phyloP scores from a whole-genome alignment of 495 filamentous ascomycete species.

The Neurospora pannonica region DNA sequence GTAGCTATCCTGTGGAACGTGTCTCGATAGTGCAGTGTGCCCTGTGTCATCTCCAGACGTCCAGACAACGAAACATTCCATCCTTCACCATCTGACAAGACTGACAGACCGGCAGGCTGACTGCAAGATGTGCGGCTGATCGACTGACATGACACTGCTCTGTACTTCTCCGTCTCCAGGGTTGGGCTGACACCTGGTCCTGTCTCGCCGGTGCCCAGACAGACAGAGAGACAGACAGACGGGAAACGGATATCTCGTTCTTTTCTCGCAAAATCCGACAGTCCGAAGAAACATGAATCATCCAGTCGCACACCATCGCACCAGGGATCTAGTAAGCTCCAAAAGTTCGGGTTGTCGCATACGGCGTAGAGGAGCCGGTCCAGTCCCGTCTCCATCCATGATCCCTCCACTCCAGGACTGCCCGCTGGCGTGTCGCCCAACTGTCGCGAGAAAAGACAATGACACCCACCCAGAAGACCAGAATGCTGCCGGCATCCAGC shows the following conservation, averaged over 20 bases:
- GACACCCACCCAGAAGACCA: background rate
- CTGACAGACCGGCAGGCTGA: background rate
- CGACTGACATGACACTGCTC: background rate
- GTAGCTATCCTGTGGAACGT: background rate
- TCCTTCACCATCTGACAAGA: background rate
- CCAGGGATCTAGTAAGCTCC: background rate
- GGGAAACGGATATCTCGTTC: background rate
- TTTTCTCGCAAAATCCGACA: background rate
- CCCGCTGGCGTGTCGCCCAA: background rate
- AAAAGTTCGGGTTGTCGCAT: background rate
- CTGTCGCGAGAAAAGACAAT: background rate
- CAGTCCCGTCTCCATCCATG: background rate
- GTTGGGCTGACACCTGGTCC: background rate
- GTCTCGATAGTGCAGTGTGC: background rate
- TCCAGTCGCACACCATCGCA: background rate
- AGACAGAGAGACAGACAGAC: background rate
- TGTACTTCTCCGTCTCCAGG: background rate
- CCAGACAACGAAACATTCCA: background rate
- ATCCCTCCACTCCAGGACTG: background rate
- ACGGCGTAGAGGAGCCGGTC: background rate
- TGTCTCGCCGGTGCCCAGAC: background rate
- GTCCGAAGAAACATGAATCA: background rate
- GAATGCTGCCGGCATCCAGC: background rate
- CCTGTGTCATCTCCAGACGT: background rate
- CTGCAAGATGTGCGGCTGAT: background rate